Conservation (phyloP, 2,329 filamentous ascomycete species). For the Parasarocladium wereldwijsianum region DNA sequence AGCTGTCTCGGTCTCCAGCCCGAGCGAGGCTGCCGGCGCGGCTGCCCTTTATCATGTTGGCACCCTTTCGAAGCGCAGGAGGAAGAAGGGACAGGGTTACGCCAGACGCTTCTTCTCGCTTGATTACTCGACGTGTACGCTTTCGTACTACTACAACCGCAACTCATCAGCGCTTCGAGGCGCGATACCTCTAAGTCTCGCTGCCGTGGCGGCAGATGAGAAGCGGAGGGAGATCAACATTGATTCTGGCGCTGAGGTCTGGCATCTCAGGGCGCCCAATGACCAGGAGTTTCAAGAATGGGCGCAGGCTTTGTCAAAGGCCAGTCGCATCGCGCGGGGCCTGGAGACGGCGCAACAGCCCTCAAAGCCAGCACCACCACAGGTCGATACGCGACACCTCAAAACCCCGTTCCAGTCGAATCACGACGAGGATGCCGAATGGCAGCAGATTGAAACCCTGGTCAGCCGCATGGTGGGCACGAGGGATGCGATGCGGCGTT, state of each 20-base stretch:
- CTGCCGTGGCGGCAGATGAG: slow-evolving; percentile 81
- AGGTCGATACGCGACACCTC: slow-evolving; percentile 12
- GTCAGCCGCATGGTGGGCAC: slow-evolving; percentile 79
- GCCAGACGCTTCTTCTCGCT: slow-evolving; percentile 90
- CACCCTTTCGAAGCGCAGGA: slow-evolving; percentile 71
- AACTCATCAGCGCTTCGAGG: slow-evolving; percentile 86
- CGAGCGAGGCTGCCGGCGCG: slow-evolving; percentile 24
- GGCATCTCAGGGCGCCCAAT: slow-evolving; percentile 79
- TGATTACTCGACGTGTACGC: slow-evolving; percentile 82
- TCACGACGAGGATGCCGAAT: slow-evolving; percentile 60
- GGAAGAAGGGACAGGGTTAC: slow-evolving; percentile 89
- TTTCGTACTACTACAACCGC: slow-evolving; percentile 92
- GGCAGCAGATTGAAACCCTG: slow-evolving; percentile 72
- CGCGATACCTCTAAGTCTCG: slow-evolving; percentile 80
- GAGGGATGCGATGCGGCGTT: slow-evolving; percentile 70
- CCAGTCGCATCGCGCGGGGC: slow-evolving; percentile 51
- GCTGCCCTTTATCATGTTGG: slow-evolving; percentile 68
- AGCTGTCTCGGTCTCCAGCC: slow-evolving; percentile 34
- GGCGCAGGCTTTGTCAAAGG: slow-evolving; percentile 73
- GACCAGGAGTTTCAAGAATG: slow-evolving; percentile 77
- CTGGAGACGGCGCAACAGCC: slow-evolving; percentile 23
- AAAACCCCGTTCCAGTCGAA: slow-evolving; percentile 17
- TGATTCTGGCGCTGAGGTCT: slow-evolving; percentile 91
- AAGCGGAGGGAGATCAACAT: slow-evolving; percentile 84
- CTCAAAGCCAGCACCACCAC: slow-evolving; percentile 11